Base-by-base conservation (phyloP, 2,329 filamentous ascomycete species). In the Hymenoscyphus infarciens region DNA sequence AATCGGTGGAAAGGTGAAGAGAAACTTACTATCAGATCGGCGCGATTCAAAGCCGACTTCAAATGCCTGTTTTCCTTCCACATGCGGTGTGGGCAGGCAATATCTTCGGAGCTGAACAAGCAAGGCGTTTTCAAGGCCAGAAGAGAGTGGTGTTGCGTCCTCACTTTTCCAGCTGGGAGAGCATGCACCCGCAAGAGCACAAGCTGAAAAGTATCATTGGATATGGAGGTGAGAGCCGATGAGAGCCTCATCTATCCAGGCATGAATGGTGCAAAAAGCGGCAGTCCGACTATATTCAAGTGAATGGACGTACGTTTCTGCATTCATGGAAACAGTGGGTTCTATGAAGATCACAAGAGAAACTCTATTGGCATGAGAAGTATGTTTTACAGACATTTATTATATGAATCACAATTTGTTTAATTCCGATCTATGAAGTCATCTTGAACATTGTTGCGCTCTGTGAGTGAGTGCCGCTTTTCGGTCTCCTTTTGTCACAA, bases 211-310 rank as follows among this genome's bases (percentile, higher is more conserved):
- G 16, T 16, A 56, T 31, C 54, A 29, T 27, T 22, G 16, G 29
- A 5, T 38, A 38, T 52, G 10, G 45, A 22, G 39, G n/a, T 45
- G 25, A 56, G 31, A 29, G 53, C 53, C 54, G 54, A 56, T 29
- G 54, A 35, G 29, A 56, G 54, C 54, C 54, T 56, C 54, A 16
- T 56, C 54, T 56, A 33, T n/a, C 54, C 19, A 56, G 54, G 54
- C 54, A 19, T n/a, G 16, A 56, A 56, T 38, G 13, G 27, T 1
- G 1, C 6, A 15, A 33, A 31, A 35, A 56, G 53, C 27, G 54
- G 54, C 54, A 22, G 8, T 25, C 10, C 19, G 4, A 52, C 19
- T 52, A 22, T 11, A 5, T 52, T 25, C 45, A 25, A 52, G 45
- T 52, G 45, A 52, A 52, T 52, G 10, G 19, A 3, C 10, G 3